Evolutionary conservation across 129 eudicot genomes (phyloP), one percentile per base, ranked within the genome.

Genomic region (Centella asiatica): DNA sequence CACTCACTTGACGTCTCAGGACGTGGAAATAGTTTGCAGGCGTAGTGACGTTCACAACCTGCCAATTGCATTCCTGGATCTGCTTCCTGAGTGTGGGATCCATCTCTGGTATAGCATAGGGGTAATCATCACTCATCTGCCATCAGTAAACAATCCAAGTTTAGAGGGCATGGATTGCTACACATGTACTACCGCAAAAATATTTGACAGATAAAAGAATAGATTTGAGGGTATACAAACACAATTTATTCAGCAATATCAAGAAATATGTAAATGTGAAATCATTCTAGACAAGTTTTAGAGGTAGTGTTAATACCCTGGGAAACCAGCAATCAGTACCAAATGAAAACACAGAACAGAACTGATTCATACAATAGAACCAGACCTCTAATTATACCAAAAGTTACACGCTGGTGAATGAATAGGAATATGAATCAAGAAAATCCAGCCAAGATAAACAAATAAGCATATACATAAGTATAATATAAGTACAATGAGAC

Each of bases 11-110:
- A 64, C 99, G 96, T 44, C 99, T 86, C 59, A 92, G 62, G 47
- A 92, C 99, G 65, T 92, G 99, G 86, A 92, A 92, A 77, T 92
- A 92, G 71, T 92, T 92, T 33, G 99, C 99, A 6, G 99, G 99
- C 6, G 99, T 92, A 1, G 99, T 92, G 33, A 87, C 95, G 46
- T 92, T 92, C 47, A 92, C 99, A 74, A 92, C 93, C 74, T 92
- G 99, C 99, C 93, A 84, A 72, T 92, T 92, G 86, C 96, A 87
- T 72, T 90, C 90, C 73, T 92, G 99, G 53, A 92, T 92, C 74
- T 92, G 99, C 70, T 76, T 92, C 51, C 97, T 71, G 8, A 89
- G 89, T 52, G 99, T 87, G 28, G 90, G 79, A 33, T 92, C 99
- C 99, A 92, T 92, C 83, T 81, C 97, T 5, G 96, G 99, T 40